Conservation (phyloP, 2,329 filamentous ascomycete genomes). For the Aspergillus cejpii region DNA sequence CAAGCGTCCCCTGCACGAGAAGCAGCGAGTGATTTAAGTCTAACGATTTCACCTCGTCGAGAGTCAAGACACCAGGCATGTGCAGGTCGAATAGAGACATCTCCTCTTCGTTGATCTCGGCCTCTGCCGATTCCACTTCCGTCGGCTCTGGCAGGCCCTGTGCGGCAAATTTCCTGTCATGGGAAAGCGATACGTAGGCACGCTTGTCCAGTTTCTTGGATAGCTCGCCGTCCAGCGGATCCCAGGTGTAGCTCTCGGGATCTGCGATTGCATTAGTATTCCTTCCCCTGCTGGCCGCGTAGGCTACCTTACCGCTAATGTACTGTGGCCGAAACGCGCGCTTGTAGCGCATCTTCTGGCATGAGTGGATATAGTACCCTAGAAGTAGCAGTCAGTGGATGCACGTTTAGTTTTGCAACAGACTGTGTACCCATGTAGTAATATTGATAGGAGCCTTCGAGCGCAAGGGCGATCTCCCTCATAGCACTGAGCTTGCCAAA, state of each 20-base stretch:
- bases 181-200: slow-evolving; percentile 42
- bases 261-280: slow-evolving; percentile 26
- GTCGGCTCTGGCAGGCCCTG: background rate
- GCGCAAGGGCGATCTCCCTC: slow-evolving; percentile 51
- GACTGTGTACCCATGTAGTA: slow-evolving; percentile 56
- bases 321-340: slow-evolving; percentile 43
- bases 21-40: slow-evolving; percentile 43
- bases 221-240: slow-evolving; percentile 40
- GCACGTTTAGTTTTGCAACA: background rate
- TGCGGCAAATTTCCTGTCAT: slow-evolving; percentile 25
- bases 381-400: slow-evolving; percentile 1
- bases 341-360: slow-evolving; percentile 49
- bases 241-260: slow-evolving; percentile 43
- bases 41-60: slow-evolving; percentile 38
- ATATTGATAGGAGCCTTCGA: slow-evolving; percentile 51
- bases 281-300: background rate
- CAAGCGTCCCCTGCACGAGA: slow-evolving; percentile 36
- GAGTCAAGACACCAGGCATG: slow-evolving; percentile 43
- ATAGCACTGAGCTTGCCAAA: slow-evolving; percentile 59
- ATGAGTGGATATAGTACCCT: slow-evolving; percentile 58
- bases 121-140: slow-evolving; percentile 7
- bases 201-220: slow-evolving; percentile 37
- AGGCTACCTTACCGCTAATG: slow-evolving; percentile 38
- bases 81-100: slow-evolving; percentile 42
- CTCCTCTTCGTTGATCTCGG: slow-evolving; percentile 34